phyloP scores from a whole-genome alignment of 352 stramenopile species.

The Pythium coloratum region DNA sequence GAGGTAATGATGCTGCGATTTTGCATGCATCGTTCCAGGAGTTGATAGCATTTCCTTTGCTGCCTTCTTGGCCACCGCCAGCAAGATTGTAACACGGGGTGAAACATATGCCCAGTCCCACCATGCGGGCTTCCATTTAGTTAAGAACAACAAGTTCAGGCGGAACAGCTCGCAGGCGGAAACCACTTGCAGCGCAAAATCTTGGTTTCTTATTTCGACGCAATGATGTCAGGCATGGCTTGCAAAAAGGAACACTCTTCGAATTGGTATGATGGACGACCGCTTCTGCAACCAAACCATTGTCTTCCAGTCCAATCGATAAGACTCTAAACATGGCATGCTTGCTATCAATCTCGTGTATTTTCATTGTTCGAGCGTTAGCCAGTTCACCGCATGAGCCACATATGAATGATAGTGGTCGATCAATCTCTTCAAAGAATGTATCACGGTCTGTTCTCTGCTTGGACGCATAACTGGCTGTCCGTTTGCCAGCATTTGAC shows the following conservation, averaged over 20 bases:
- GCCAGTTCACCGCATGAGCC: neutral
- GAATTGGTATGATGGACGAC: neutral
- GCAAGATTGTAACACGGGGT: conserved; percentile 13
- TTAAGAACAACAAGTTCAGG: conserved; percentile 3
- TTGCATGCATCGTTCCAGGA: conserved; percentile 18
- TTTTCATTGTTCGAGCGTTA: neutral
- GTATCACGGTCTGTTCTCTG: neutral
- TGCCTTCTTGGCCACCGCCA: conserved; percentile 12
- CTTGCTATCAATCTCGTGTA: neutral
- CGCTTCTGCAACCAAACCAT: neutral
- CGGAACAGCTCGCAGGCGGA: neutral
- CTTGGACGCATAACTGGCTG: neutral
- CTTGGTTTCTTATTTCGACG: neutral
- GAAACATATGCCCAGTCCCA: conserved; percentile 12
- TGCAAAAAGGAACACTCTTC: neutral
- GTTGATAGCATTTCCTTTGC: conserved; percentile 10
- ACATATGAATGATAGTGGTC: neutral
- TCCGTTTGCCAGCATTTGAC: neutral
- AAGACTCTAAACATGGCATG: neutral
- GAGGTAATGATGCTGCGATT: conserved; percentile 3
- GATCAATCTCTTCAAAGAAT: conserved; percentile 3
- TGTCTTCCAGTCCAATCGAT: neutral
- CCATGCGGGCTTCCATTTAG: conserved; percentile 3
- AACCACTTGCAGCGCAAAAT: conserved; percentile 1
- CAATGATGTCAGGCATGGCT: neutral